Evolutionary conservation across 2,329 filamentous ascomycete species (phyloP).

Genomic region (Exophiala phaeomuriformis): DNA sequence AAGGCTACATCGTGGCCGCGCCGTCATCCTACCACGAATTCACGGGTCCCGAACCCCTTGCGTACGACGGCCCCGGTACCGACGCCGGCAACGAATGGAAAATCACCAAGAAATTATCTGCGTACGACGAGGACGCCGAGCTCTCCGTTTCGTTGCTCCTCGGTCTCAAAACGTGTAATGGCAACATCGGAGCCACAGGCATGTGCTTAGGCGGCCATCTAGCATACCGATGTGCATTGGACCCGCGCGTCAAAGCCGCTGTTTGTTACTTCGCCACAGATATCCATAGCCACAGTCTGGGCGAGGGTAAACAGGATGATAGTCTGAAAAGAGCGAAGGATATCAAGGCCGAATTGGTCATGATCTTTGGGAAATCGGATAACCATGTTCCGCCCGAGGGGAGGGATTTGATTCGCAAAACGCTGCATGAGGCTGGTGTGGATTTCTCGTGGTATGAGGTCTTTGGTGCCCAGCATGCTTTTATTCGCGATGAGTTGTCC

Average conservation of each 20-base stretch:
- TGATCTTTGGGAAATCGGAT: slow-evolving; percentile 90
- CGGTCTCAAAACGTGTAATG: slow-evolving; percentile 68
- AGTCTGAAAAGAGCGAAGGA: slow-evolving; percentile 54
- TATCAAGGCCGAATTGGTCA: slow-evolving; percentile 70
- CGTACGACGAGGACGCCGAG: slow-evolving; percentile 74
- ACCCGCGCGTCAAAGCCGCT: slow-evolving; percentile 65
- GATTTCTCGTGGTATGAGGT: slow-evolving; percentile 79
- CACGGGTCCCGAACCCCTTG: slow-evolving; percentile 70
- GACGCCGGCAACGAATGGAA: slow-evolving; percentile 84
- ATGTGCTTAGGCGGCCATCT: slow-evolving; percentile 95
- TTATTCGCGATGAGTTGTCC: slow-evolving; percentile 84
- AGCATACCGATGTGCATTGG: slow-evolving; percentile 64
- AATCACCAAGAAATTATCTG: slow-evolving; percentile 68
- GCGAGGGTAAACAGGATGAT: slow-evolving; percentile 58
- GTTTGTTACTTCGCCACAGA: slow-evolving; percentile 92
- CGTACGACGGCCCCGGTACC: slow-evolving; percentile 82
- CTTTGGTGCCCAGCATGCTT: slow-evolving; percentile 91
- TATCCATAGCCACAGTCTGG: slow-evolving; percentile 72
- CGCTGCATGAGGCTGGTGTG: slow-evolving; percentile 67
- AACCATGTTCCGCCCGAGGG: slow-evolving; percentile 80
- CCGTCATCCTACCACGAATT: slow-evolving; percentile 93
- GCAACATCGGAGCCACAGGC: slow-evolving; percentile 68
- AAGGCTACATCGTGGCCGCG: slow-evolving; percentile 88
- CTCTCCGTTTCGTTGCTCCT: slow-evolving; percentile 64
- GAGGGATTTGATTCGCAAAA: slow-evolving; percentile 73